Evolutionary conservation across 2,329 filamentous ascomycete species (phyloP), one percentile per base, ranked within the genome.

Genomic region (Geosmithia morbida): DNA sequence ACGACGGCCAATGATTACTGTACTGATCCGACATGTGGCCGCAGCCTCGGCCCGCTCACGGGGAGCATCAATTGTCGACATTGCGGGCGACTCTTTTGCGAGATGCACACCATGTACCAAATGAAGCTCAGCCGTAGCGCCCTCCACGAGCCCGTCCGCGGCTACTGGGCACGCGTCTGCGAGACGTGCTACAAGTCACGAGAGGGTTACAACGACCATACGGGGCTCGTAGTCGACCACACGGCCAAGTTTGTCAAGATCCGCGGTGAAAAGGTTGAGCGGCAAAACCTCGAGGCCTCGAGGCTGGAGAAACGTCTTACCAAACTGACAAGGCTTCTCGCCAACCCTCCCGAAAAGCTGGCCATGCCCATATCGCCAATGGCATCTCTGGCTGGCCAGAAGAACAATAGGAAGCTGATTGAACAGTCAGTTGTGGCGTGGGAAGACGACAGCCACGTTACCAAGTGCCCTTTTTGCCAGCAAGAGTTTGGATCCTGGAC

Each of bases 111-210:
- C 46, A 95, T 98, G 89, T 98, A 97, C 60, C 90, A 98, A 68
- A 97, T 97, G 85, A 96, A 94, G 69, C 72, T 98, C 11, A 95
- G 89, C 8, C 75, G 89, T 48, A 84, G 88, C 29, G 92, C 92
- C 3, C 77, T 82, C 49, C 87, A 96, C 64, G 92, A 98, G 53
- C 90, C 92, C 0, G 79, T 92, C 1, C 73, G 90, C 51, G 92
- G 92, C 7, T 77, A 87, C 55, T 98, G 92, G 92, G 94, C 87
- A 56, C 71, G 92, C 46, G 90, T 97, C 2, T 98, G 92, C 60
- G 92, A 98, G 68, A 97, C 92, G n/a, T 98, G 92, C 66, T 98
- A 92, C 68, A 97, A 96, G 67, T 95, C 88, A 46, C 78, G 92
- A 56, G 87, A 89, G 22, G 92, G 92, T 3, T 98, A 98, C 65